Base-by-base conservation (phyloP, 805 yeast species). In the Ogataea pini region DNA sequence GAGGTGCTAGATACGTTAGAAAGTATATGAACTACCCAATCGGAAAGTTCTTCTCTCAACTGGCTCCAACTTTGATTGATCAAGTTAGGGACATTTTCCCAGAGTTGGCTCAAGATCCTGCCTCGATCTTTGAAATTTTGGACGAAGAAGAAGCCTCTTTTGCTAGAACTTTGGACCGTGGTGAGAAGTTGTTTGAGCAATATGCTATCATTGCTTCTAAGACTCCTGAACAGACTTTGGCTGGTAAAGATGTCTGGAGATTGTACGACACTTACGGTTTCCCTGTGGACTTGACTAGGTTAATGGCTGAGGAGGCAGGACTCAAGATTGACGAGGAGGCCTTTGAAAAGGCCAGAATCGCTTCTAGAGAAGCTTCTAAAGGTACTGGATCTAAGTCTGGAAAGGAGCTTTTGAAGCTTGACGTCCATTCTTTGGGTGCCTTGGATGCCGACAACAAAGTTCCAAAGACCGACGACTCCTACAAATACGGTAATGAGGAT, bases 301-400 rank as follows among this genome's bases (percentile, higher is more conserved):
- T 94, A 66, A 94, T 94, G 99, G 99, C 99, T 39, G 98, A 92
- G 71, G 99, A 94, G 72, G 89, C 94, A 50, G 96, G 96, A 16
- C 79, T 94, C 60, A 85, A 83, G 61, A 92, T 94, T 55, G 97
- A 94, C 68, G 96, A 90, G 67, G 83, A 75, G 43, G 98, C 89
- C 29, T 94, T 94, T 64, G 97, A 91, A 70, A 80, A 80, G 58
- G 98, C 99, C 42, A 88, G 84, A 67, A 79, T 81, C 55, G 95
- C 84, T 58, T 87, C 97, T 9, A 82, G 86, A 67, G 97, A 91
- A 74, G 98, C 98, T 36, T 90, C 97, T 18, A 94, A 92, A 75
- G 95, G 92, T 58, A 83, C 85, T 53, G 89, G 88, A 58, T 44
- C 48, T 38, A 76, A 81, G 51, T 67, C 74, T 46, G 85, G 83